Base-by-base conservation (phyloP, 2,329 filamentous ascomycete species). In the Gliomastix tumulicola region DNA sequence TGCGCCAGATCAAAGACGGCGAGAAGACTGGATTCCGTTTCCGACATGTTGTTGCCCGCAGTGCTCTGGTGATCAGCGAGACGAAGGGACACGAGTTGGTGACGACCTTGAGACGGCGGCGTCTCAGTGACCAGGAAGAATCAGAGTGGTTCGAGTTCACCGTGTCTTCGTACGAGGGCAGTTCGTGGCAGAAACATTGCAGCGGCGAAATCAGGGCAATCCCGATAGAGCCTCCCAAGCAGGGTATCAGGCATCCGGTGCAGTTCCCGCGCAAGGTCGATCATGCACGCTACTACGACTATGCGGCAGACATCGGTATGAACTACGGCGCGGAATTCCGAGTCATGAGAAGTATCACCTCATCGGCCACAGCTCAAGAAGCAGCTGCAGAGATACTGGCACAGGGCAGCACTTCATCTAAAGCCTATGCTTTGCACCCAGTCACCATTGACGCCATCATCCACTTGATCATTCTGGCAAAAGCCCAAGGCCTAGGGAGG, bases 371-470 rank as follows among this genome's bases (percentile, higher is more conserved):
- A 1, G 39, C 41, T 12, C 12, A 15, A 11, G 23, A 27, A 6
- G 23, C 23, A n/a, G n/a, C n/a, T n/a, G n/a, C n/a, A n/a, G n/a
- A n/a, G n/a, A n/a, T n/a, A n/a, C n/a, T n/a, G n/a, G n/a, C n/a
- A n/a, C n/a, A n/a, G n/a, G n/a, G n/a, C n/a, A n/a, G n/a, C n/a
- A n/a, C n/a, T n/a, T n/a, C n/a, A n/a, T n/a, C n/a, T n/a, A n/a
- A n/a, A n/a, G n/a, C n/a, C n/a, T n/a, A 45, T 32, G 27, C 32
- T 31, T 34, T 44, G 13, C 41, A 44, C 17, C 39, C 43, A 8
- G 40, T 39, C 2, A 41, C 36, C 12, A 33, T 44, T 10, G 41
- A 45, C 19, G 38, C 36, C 25, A n/a, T 13, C 17, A 13, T 28
- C 3, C 25, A 28, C n/a, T 16, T 28, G 25, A n/a, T n/a, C 11